Conservation (phyloP, 1,284 basidiomycete species). For the Tylopilus sp. region DNA sequence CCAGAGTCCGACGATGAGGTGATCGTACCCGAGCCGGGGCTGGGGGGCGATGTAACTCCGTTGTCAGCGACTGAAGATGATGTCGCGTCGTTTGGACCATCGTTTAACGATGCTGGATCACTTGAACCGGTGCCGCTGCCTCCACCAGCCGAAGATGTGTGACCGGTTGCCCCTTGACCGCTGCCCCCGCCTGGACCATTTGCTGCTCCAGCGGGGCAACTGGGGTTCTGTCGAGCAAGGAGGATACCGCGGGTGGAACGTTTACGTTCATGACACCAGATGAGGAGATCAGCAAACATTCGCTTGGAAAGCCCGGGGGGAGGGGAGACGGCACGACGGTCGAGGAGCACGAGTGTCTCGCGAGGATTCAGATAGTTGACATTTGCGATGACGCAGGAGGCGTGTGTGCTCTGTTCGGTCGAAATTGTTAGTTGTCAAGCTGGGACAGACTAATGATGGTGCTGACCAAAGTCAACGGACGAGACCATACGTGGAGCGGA, state of each 20-base stretch:
- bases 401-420: conserved; percentile 7
- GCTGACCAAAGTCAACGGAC: conserved; percentile 15
- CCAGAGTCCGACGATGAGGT: background rate
- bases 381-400: conserved; percentile 28
- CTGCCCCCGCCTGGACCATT: background rate
- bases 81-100: conserved; percentile 3
- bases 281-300: conserved; percentile 27
- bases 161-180: background rate
- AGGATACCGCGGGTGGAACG: conserved; percentile 12
- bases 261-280: conserved; percentile 26
- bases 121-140: background rate
- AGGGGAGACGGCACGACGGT: conserved; percentile 20
- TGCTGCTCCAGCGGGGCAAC: conserved; percentile 12
- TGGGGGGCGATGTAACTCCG: background rate
- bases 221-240: conserved; percentile 26
- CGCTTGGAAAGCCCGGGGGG: conserved; percentile 25
- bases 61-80: conserved; percentile 1
- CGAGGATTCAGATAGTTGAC: conserved; percentile 23
- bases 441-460: background rate
- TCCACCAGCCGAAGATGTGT: background rate
- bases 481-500: conserved; percentile 15
- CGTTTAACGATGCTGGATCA: background rate
- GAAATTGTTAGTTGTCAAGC: background rate
- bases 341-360: conserved; percentile 23
- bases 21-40: conserved; percentile 1